Conservation (phyloP, 257 asterid genomes). For the Prunella vulgaris region DNA sequence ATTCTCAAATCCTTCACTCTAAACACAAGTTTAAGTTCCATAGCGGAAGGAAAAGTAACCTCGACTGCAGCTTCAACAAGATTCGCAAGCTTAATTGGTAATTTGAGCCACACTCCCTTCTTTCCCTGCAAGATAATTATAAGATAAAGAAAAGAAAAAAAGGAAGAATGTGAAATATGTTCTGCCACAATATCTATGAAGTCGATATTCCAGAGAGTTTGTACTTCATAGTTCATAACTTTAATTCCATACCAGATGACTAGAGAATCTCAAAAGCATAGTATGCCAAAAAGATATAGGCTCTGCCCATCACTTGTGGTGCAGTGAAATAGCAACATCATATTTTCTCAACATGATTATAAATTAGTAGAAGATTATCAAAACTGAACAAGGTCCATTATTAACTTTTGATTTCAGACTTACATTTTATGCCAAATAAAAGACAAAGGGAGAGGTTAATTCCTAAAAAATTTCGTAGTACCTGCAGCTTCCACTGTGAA, state of each 20-base stretch:
- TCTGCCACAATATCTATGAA: not conserved
- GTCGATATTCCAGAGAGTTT: not conserved
- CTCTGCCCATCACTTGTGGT: not conserved
- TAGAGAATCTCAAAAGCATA: not conserved
- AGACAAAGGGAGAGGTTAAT: not conserved
- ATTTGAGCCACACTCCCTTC: slow-evolving; percentile 75
- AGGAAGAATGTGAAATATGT: not conserved
- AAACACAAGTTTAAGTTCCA: not conserved
- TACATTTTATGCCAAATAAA: not conserved
- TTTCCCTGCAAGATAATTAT: slow-evolving; percentile 49
- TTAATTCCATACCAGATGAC: not conserved
- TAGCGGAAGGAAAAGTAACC: slow-evolving; percentile 29
- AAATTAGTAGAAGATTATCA: not conserved
- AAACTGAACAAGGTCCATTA: slow-evolving; percentile 12
- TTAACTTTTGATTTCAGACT: not conserved
- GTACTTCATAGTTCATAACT: not conserved
- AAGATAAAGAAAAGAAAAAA: not conserved
- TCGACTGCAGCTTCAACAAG: slow-evolving; percentile 58
- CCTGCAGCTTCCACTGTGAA: slow-evolving; percentile 63
- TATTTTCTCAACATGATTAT: not conserved
- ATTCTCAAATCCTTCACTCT: not conserved
- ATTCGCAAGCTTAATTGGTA: slow-evolving; percentile 54
- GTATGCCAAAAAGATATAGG: not conserved
- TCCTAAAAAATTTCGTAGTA: not conserved
- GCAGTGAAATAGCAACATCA: not conserved